These are phyloP conservation scores for Neofusicoccum parvum DNA, from an alignment of 2,329 filamentous ascomycete genomes.

Conservation along the genomic window DNA sequence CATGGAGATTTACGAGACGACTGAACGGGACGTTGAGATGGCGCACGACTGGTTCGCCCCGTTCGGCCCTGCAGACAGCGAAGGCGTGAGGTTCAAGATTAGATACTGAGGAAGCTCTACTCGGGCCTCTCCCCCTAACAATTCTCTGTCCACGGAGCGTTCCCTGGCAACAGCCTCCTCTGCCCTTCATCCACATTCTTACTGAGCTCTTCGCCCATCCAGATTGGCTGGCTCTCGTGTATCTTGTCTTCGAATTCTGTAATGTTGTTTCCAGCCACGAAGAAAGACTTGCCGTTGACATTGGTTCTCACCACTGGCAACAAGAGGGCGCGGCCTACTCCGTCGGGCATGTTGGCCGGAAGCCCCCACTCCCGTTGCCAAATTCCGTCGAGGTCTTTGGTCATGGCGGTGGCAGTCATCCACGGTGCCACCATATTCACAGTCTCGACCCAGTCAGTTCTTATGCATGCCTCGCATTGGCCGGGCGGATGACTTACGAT, in stretches of 20 bases:
- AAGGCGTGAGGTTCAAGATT: slow-evolving; percentile 24
- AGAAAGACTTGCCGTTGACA: slow-evolving; percentile 28
- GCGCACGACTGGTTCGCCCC: slow-evolving; percentile 24
- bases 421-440: slow-evolving; percentile 32
- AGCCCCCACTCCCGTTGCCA: slow-evolving; percentile 12
- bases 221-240: slow-evolving; percentile 28
- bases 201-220: slow-evolving; percentile 31
- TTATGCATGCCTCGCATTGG: no score
- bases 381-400: not conserved
- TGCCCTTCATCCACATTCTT: slow-evolving; percentile 28
- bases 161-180: slow-evolving; percentile 12
- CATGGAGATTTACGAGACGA: slow-evolving; percentile 21
- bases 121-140: not conserved
- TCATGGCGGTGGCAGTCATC: slow-evolving; percentile 28
- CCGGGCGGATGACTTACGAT: slow-evolving; percentile 7
- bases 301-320: slow-evolving; percentile 27
- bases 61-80: slow-evolving; percentile 21
- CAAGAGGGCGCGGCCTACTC: slow-evolving; percentile 29
- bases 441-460: not conserved
- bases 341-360: slow-evolving; percentile 28
- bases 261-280: slow-evolving; percentile 28
- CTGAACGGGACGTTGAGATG: slow-evolving; percentile 22
- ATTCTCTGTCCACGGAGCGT: not conserved
- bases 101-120: not conserved
- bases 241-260: slow-evolving; percentile 32